These are phyloP conservation scores for Tetrapisispora iriomotensis DNA, from an alignment of 805 yeast species.

Conservation along the genomic window DNA sequence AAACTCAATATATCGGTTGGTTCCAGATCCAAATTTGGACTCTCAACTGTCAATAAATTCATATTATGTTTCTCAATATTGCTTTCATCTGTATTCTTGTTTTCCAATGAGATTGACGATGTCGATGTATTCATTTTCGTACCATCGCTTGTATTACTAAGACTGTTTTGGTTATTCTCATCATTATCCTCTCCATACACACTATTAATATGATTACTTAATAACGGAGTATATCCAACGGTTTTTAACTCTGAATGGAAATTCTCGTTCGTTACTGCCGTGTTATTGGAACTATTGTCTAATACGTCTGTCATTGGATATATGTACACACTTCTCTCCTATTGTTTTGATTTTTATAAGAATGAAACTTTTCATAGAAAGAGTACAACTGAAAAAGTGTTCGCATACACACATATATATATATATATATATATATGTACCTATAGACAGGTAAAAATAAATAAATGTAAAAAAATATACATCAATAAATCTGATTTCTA, in stretches of 20 bases:
- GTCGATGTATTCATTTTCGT: not conserved
- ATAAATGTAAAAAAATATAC: too few relatives aligned
- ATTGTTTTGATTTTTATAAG: not conserved
- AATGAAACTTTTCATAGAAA: too few relatives aligned
- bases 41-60: not conserved
- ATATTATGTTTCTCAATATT: not conserved
- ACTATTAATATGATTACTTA: not conserved
- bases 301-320: not conserved
- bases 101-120: not conserved
- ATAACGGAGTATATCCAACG: not conserved
- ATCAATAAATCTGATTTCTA: too few relatives aligned
- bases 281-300: not conserved
- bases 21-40: not conserved
- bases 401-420: too few relatives aligned
- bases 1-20: not conserved
- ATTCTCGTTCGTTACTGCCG: conserved; percentile 1
- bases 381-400: too few relatives aligned
- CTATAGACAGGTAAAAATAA: too few relatives aligned
- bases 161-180: not conserved
- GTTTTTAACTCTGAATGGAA: too few relatives aligned
- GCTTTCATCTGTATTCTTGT: not conserved
- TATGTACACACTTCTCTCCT: not conserved
- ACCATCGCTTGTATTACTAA: not conserved
- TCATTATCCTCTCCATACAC: not conserved
- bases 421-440: too few relatives aligned